phyloP scores from a whole-genome alignment of 2,329 filamentous ascomycete genomes.

The Orbilia brochopaga region DNA sequence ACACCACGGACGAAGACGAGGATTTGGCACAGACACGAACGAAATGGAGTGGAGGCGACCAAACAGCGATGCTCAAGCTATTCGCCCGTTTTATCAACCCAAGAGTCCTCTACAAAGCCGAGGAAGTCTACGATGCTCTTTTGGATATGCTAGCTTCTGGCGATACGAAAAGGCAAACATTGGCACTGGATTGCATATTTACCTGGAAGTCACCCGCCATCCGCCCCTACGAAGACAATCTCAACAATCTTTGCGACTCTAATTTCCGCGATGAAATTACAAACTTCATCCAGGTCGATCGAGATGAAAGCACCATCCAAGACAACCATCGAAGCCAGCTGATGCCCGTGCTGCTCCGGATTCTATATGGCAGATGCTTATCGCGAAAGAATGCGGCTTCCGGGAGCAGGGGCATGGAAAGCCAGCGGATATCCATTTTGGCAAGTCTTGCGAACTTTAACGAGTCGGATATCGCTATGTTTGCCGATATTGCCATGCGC shows the following conservation, averaged over 20 bases:
- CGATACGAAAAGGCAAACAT: constrained; percentile 85
- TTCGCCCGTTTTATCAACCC: constrained; percentile 88
- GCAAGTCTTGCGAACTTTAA: constrained; percentile 79
- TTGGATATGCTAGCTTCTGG: constrained; percentile 81
- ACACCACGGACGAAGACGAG: constrained; percentile 57
- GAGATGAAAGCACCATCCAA: constrained; percentile 70
- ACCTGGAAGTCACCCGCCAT: constrained; percentile 85
- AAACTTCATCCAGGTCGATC: constrained; percentile 77
- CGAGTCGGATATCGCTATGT: constrained; percentile 75
- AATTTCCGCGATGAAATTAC: constrained; percentile 94
- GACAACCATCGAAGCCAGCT: constrained; percentile 73
- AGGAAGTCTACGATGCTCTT: constrained; percentile 76
- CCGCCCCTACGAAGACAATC: constrained; percentile 78
- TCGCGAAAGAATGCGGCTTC: constrained; percentile 75
- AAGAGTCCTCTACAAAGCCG: constrained; percentile 76
- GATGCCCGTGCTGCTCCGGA: constrained; percentile 82
- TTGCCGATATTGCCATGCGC: constrained; percentile 81
- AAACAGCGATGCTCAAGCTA: constrained; percentile 79
- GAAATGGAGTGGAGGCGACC: constrained; percentile 76
- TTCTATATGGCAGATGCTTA: constrained; percentile 89
- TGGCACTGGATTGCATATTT: constrained; percentile 80
- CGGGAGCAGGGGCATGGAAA: constrained; percentile 80
- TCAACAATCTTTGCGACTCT: constrained; percentile 84
- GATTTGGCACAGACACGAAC: constrained; percentile 57
- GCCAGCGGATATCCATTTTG: constrained; percentile 74